phyloP scores from a whole-genome alignment of 768 basidiomycete species.

The Suillus alpinus region DNA sequence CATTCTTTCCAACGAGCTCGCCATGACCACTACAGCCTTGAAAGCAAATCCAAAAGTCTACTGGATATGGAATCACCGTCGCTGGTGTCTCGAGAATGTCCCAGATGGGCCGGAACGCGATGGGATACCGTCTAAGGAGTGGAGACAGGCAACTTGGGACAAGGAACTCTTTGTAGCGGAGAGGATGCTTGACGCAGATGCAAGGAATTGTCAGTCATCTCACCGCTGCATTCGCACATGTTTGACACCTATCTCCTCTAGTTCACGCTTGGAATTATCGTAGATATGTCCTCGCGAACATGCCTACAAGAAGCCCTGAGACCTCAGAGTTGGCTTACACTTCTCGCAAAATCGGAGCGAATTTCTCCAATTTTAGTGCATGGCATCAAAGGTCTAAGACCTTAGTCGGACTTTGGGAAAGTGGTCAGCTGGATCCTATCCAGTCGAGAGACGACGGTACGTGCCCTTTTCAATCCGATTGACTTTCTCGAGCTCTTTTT shows the following conservation, averaged over 20 bases:
- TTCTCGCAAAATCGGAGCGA: conserved; percentile 84
- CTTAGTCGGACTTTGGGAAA: conserved; percentile 61
- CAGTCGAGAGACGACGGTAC: conserved; percentile 70
- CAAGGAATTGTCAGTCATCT: conserved; percentile 79
- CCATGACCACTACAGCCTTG: conserved; percentile 77
- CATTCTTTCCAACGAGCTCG: conserved; percentile 68
- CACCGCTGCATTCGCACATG: not conserved
- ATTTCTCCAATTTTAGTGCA: conserved; percentile 97
- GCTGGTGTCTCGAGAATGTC: conserved; percentile 90
- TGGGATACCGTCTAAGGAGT: conserved; percentile 47
- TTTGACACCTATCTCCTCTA: conserved; percentile 32
- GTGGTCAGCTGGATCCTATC: conserved; percentile 47
- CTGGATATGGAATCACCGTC: conserved; percentile 97
- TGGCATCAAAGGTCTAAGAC: conserved; percentile 97
- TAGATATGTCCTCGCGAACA: conserved; percentile 74
- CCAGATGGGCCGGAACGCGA: conserved; percentile 64
- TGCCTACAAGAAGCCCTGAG: conserved; percentile 56
- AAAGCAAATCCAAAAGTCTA: conserved; percentile 92
- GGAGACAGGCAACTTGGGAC: conserved; percentile 82
- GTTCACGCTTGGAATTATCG: conserved; percentile 97
- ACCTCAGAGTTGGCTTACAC: conserved; percentile 83
- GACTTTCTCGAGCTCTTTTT: not conserved
- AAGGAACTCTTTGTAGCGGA: conserved; percentile 86
- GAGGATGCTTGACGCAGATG: conserved; percentile 87
- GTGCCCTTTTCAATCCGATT: conserved; percentile 10